phyloP scores from a whole-genome alignment of 768 basidiomycete species.

The Hysterangium stoloniferum region DNA sequence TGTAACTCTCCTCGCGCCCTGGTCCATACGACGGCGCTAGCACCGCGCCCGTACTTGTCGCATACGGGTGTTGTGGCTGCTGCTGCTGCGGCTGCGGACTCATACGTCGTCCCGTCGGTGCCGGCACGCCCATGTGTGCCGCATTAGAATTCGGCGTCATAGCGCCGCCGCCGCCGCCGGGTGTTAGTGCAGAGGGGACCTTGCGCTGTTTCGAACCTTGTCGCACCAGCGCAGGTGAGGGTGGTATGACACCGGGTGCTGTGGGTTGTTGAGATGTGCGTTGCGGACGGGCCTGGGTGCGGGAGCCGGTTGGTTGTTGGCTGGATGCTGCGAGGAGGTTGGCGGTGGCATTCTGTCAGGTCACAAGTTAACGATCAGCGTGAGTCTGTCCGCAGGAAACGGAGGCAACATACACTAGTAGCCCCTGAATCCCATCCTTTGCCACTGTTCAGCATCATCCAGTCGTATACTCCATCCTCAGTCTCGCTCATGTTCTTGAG shows the following conservation, averaged over 20 bases:
- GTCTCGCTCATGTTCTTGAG: slow-evolving; percentile 85
- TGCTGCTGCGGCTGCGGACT: slow-evolving; percentile 30
- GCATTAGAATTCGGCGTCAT: slow-evolving; percentile 65
- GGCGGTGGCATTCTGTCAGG: neutral
- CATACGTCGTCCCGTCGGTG: slow-evolving; percentile 31
- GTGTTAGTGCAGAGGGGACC: slow-evolving; percentile 50
- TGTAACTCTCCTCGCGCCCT: slow-evolving; percentile 48
- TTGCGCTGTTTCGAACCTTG: slow-evolving; percentile 62
- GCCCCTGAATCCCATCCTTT: slow-evolving; percentile 11
- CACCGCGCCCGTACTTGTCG: slow-evolving; percentile 28
- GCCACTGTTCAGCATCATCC: slow-evolving; percentile 84
- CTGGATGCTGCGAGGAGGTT: slow-evolving; percentile 3
- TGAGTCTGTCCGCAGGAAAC: neutral
- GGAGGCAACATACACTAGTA: neutral
- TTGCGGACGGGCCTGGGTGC: slow-evolving; percentile 23
- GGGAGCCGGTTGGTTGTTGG: neutral
- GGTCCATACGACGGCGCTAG: slow-evolving; percentile 47
- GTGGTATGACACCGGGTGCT: slow-evolving; percentile 48
- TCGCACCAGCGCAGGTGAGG: slow-evolving; percentile 73
- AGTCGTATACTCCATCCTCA: slow-evolving; percentile 94
- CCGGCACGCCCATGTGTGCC: slow-evolving; percentile 67
- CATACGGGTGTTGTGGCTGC: slow-evolving; percentile 61
- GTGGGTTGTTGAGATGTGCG: slow-evolving; percentile 43
- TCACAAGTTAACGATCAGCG: neutral
- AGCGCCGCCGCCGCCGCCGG: slow-evolving; percentile 30